Evolutionary conservation across 306 rosid species (phyloP), one percentile per base, ranked within the genome.

Genomic region (Delonix regia): DNA sequence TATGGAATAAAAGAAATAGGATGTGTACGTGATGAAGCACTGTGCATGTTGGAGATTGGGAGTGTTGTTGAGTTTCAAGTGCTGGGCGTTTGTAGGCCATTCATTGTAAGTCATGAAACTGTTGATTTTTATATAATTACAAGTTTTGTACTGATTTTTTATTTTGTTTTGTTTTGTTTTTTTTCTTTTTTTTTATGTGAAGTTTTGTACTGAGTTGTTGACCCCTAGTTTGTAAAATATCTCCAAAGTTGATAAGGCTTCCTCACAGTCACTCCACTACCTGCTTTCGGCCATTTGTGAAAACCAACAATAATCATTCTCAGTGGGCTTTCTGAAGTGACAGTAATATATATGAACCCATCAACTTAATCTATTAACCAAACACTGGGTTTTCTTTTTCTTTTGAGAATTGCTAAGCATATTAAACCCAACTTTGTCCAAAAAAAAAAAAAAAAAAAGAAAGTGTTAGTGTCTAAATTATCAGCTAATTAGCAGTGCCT

Each of bases 31-130:
- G 76, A 73, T 47, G 76, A 38, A 69, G 83, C 55, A 69, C 78
- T 69, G n/a, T n/a, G n/a, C n/a, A n/a, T n/a, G 8, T 2, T 25
- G 30, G 15, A 61, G 75, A 71, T 22, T 41, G 71, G 70, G 33
- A 12, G 25, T 49, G 33, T 0, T 38, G 6, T 7, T 2, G 52
- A 63, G 73, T 64, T 73, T 59, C 36, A 48, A 42, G 90, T 18
- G 86, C 81, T 47, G 80, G 78, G 71, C 78, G 80, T 52, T 81
- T 87, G 56, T 84, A 38, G 83, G 86, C 88, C 90, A 83, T 81
- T 84, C 90, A 85, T 85, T 92, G n/a, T 74, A 44, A 79, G 30
- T 80, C 70, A 34, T 73, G 68, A 49, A 52, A 36, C 59, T 77
- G 33, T 67, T 27, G 44, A 28, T 62, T 7, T 22, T 45, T 38